Base-by-base conservation (phyloP, 176 grass and related monocot species). In the Sorghum bicolor region DNA sequence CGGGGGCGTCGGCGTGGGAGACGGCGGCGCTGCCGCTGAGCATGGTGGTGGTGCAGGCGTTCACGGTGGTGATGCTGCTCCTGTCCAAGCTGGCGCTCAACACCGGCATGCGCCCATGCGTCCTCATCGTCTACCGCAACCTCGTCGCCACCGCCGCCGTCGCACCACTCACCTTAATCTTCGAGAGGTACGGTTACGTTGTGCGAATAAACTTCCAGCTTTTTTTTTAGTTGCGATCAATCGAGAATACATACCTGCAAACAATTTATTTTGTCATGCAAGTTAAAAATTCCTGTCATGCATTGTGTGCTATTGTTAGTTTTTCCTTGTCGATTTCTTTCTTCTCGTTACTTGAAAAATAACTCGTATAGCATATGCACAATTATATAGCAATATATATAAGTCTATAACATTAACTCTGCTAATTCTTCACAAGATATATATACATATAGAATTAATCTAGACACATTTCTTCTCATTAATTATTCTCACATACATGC, bases 121-220 rank as follows among this genome's bases (percentile, higher is more conserved):
- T 69, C 26, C 75, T 87, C 48, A 29, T 91, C 61, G 64, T 34
- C 29, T 91, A 91, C 65, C 81, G 80, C 30, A 82, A 87, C 48
- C n/a, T 76, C 63, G 13, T 80, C 38, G 89, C 34, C n/a, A 24
- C 76, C 8, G 30, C 38, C 62, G 19, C 11, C 19, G 13, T 91
- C 25, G 52, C 37, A 0, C 80, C 84, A 0, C 31, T 87, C 39
- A 75, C 87, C 17, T 58, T 83, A 32, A 30, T 89, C 75, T 32
- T 80, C 16, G 68, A 84, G 74, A 84, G 82, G 87, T 89, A 77
- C 7, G 44, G 44, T 47, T n/a, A n/a, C n/a, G n/a, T n/a, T 19
- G 34, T 36, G 34, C 17, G 17, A 22, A 55, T 55, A 55, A n/a
- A 57, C 13, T 57, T n/a, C 20, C 8, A 3, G 52, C 2, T 6